Base-by-base conservation (phyloP, 2,329 filamentous ascomycete species). In the Elsinoe batatas region DNA sequence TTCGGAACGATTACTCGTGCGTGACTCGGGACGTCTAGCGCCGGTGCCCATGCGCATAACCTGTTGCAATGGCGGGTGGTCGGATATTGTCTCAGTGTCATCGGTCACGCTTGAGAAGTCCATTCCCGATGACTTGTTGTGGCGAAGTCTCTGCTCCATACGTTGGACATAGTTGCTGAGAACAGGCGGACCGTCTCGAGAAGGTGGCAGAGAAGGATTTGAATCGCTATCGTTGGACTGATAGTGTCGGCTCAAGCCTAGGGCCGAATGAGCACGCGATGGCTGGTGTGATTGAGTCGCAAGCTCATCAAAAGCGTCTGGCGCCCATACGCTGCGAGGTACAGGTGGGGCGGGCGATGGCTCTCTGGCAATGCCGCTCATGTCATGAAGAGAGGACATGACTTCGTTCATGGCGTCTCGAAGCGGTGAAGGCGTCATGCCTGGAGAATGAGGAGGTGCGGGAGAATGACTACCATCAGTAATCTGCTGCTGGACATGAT, bases 391-490 rank as follows among this genome's bases (percentile, higher is more conserved):
- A 56, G 93, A 94, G 61, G 93, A 89, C 82, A 97, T 96, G 3
- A 98, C 91, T 69, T 94, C 91, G 66, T 97, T 91, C 90, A 98
- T 98, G 1, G 93, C 93, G 68, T 91, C 89, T 58, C 93, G 80
- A 2, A 98, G 74, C 0, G 93, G 93, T 2, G 93, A 97, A 1
- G 93, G 93, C 0, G 93, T 98, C 64, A 68, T 69, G 22, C 80
- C 81, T 1, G 87, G 83, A 4, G 88, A 90, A 3, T 82, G 82
- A 2, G 84, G 40, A 37, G 38, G 84, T 35, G 74, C 76, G 0
- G 85, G 84, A 1, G 87, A 88, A 5, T 76, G 75, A 60, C 69
- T 77, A 58, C 79, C 66, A 58, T 57, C 57, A 1, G 79, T 83
- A 54, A 78, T 73, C 56, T 79, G 77, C 7, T 71, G 73, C 36